Base-by-base conservation (phyloP, 75 land plant genomes). In the Larix kaempferi region DNA sequence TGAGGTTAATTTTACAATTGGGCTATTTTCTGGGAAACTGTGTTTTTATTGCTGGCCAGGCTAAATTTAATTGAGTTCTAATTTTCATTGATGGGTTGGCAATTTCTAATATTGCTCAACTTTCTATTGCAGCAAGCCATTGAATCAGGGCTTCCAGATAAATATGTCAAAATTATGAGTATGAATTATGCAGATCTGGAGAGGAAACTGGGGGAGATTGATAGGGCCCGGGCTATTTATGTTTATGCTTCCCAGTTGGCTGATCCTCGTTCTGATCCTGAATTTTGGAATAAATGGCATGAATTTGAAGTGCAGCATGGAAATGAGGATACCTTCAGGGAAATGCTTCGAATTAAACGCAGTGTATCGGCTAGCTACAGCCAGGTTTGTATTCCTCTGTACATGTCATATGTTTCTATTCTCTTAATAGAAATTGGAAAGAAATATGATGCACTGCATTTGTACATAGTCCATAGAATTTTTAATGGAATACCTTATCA, bases 251-350 rank as follows among this genome's bases (percentile, higher is more conserved):
- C 99, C 14, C 90, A 90, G 35, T 78, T 89, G 83, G 90, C 93
- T 27, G 98, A 96, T 81, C 99, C 99, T 60, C 85, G 95, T 19
- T 86, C 89, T 35, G 98, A 92, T 74, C 56, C 83, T 29, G 89
- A 90, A 55, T 92, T 96, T 71, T 96, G 99, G 99, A 84, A 77
- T 41, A 94, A 87, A 77, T 96, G 98, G 98, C 85, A 92, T 77
- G 98, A 94, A 37, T 96, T 96, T 84, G 99, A 96, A 78, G 92
- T 94, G 37, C 90, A 85, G 56, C 98, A 96, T 87, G 99, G 99
- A 37, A 96, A 96, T 86, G 93, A 90, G 82, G 99, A 96, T 39
- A 96, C 99, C 25, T 96, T 94, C 79, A 74, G 94, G 35, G 98
- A 94, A 74, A 96, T 96, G 99, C 89, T 96, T 74, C 90, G 95